phyloP scores from a whole-genome alignment of 2,329 filamentous ascomycete genomes.

The Sclerotinia sclerotiorum region DNA sequence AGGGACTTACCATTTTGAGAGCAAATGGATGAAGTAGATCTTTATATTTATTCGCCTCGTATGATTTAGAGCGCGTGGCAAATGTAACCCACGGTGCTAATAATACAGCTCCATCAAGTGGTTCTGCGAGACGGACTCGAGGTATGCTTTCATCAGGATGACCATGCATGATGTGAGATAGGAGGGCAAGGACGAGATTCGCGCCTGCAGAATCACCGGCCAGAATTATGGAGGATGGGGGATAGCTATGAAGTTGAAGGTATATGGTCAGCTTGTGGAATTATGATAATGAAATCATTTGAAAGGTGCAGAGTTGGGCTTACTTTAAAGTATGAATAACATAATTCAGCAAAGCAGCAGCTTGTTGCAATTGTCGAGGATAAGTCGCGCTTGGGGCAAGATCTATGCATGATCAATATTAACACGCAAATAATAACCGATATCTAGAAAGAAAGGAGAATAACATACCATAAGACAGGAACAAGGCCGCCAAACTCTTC shows the following conservation, averaged over 20 bases:
- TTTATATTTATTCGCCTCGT: slow-evolving; percentile 48
- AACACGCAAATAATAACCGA: not conserved
- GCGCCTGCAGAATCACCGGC: slow-evolving; percentile 55
- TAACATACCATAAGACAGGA: slow-evolving; percentile 53
- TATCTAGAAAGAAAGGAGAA: not conserved
- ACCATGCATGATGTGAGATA: slow-evolving; percentile 56
- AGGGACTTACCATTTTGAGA: not conserved
- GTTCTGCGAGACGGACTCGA: slow-evolving; percentile 44
- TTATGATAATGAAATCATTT: slow-evolving; percentile 50
- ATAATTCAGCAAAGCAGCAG: slow-evolving; percentile 46
- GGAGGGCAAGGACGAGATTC: slow-evolving; percentile 47
- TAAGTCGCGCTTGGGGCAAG: slow-evolving; percentile 50
- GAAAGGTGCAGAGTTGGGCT: slow-evolving; percentile 42
- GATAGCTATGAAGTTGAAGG: slow-evolving; percentile 59
- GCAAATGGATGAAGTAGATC: slow-evolving; percentile 49
- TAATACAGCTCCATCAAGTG: slow-evolving; percentile 52
- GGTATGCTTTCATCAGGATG: slow-evolving; percentile 59
- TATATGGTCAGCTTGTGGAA: slow-evolving; percentile 52
- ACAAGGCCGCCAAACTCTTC: slow-evolving; percentile 50
- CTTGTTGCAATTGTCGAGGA: slow-evolving; percentile 50
- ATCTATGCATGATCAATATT: slow-evolving; percentile 26
- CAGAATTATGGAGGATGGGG: slow-evolving; percentile 44
- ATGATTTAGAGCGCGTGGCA: slow-evolving; percentile 46
- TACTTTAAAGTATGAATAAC: slow-evolving; percentile 41
- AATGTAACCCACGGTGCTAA: slow-evolving; percentile 60